Evolutionary conservation across 2,329 filamentous ascomycete genomes (phyloP), one percentile per base, ranked within the genome.

Genomic region (Botrytis byssoidea): DNA sequence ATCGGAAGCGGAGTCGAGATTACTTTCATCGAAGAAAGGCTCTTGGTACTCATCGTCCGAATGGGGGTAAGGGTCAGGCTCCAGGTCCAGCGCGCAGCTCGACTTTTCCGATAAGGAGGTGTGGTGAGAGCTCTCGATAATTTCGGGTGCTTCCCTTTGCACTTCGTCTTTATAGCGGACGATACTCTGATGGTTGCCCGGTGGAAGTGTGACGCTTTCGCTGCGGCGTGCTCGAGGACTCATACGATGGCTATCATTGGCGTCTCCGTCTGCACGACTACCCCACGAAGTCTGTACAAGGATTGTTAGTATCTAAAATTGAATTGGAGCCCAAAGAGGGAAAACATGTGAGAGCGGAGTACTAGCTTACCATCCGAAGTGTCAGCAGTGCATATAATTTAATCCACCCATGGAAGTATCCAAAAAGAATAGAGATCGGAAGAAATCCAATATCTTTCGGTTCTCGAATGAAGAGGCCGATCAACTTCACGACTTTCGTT

Each of bases 341-440:
- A 63, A 61, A 29, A 51, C 22, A 73, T n/a, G 32, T 57, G 29
- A 57, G 51, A 60, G 71, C 71, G 71, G 71, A 55, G 63, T 46
- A 20, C 3, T 59, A 69, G 37, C 71, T 72, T 72, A 97, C 94
- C 89, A 93, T 91, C 81, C 92, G 91, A 78, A 95, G 88, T 74
- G 95, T 97, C 77, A 92, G 86, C 75, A 95, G 87, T 59, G 95
- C 94, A 80, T 95, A 95, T 76, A 97, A 86, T 86, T 98, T 98
- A 86, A 98, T 95, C 75, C 94, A 83, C 75, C 95, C 94, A 82
- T 98, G 95, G 79, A 97, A 92, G 83, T 96, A 98, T 69, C 95
- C 95, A 83, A 98, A 98, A 22, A 94, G 76, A 78, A 98, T 90
- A 57, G 94, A 97, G n/a, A 95, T 86, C 0, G 93, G 94, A 69